Evolutionary conservation across 352 stramenopile genomes (phyloP), one percentile per base, ranked within the genome.

Genomic region (Phytopythium delawarense): DNA sequence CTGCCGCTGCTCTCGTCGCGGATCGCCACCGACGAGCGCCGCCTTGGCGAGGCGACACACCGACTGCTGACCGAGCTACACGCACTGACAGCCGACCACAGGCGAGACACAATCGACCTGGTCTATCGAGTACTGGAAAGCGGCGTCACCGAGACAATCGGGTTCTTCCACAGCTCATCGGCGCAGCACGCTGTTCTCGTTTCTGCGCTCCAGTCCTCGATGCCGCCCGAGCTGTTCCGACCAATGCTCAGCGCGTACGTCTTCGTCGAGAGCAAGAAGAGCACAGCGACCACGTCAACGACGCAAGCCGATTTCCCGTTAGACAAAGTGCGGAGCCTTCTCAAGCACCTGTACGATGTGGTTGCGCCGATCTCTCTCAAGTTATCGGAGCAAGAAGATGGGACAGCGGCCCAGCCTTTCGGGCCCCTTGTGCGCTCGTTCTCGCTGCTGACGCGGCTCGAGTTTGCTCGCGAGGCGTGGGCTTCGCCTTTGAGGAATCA

Each of bases 391-490:
- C 15, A 20, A 18, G 37, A 74, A 7, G 18, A 28, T 1, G 20
- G 11, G 7, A 44, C 7, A 21, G 3, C 15, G 18, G 35, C 18
- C 7, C 32, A 58, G 13, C 20, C 34, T 34, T 32, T 21, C 32
- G 34, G 21, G 20, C 32, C 7, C 25, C 49, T 74, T 28, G 61
- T 69, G 1, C 63, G 57, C 12, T 50, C 40, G n/a, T 79, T 79
- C 35, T 30, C 71, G n/a, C 56, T 70, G 1, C 71, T 79, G 21
- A 70, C 65, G 52, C 58, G 64, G 30, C 57, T 88, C 1, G 79
- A 88, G 51, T 88, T 88, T 70, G 73, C 63, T 1, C 79, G 79
- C 13, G 74, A 88, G 57, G 61, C 65, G 11, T 76, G 70, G 60
- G 56, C 57, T 9, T 76, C 70, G 0, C 35, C 63, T 28, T 54